A percentile compares a stretch with the other conserved stretches of the same genome.
These are phyloP conservation scores for Populus pruinosa DNA, from an alignment of 345 rosid species.

Conservation along the genomic window DNA sequence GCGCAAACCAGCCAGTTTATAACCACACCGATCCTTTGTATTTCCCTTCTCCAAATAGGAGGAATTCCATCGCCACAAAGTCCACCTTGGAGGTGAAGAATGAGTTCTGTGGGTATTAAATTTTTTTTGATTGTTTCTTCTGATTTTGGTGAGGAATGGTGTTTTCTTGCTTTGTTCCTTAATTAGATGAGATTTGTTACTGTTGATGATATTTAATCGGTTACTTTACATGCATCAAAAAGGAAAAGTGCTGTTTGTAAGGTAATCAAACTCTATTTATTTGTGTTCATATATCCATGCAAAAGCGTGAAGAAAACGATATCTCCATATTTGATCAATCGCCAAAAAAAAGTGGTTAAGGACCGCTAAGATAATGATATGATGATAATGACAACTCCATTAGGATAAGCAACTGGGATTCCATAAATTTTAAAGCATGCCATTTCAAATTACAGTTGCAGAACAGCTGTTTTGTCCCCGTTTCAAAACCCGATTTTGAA, in stretches of 20 bases:
- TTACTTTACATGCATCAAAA: background rate
- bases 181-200: background rate
- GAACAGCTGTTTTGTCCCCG: background rate
- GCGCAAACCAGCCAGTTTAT: slow-evolving; percentile 41
- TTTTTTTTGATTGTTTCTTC: background rate
- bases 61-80: slow-evolving; percentile 43
- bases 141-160: background rate
- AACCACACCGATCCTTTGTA: slow-evolving; percentile 45
- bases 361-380: background rate
- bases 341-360: background rate
- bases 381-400: background rate
- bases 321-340: background rate
- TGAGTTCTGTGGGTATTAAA: slow-evolving; percentile 43
- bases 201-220: background rate
- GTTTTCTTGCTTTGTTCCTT: background rate
- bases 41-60: slow-evolving; percentile 40
- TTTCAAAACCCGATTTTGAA: background rate
- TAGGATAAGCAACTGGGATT: background rate
- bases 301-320: background rate
- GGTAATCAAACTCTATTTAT: background rate
- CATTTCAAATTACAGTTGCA: background rate
- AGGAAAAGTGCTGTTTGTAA: background rate
- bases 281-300: background rate
- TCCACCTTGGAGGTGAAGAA: slow-evolving; percentile 37
- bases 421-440: background rate